Conservation (phyloP, 192 early-diverging fungal species). For the Backusella luteola region DNA sequence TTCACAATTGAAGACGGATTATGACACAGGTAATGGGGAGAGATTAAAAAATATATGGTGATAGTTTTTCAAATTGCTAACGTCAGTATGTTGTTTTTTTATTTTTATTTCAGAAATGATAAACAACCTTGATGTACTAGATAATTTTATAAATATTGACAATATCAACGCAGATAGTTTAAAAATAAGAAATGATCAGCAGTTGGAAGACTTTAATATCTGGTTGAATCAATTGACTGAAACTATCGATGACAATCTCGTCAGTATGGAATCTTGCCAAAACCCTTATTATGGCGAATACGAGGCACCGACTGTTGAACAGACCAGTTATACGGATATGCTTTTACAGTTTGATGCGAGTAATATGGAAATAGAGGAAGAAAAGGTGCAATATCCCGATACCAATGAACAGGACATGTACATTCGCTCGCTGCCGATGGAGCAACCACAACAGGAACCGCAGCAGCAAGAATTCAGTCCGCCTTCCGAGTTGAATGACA, state of each 20-base stretch:
- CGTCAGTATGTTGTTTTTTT: no score
- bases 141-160: slow-evolving; percentile 11
- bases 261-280: background rate
- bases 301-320: background rate
- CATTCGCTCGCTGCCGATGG: slow-evolving; percentile 8
- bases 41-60: no score
- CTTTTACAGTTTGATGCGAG: slow-evolving; percentile 8
- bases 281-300: background rate
- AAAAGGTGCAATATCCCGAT: background rate
- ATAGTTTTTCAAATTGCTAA: background rate
- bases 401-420: slow-evolving; percentile 16
- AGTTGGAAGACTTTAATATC: slow-evolving; percentile 12
- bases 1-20: slow-evolving; percentile 22
- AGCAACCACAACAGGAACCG: background rate
- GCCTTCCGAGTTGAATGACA: background rate
- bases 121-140: slow-evolving; percentile 5
- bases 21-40: slow-evolving; percentile 15
- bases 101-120: slow-evolving; percentile 15
- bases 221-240: slow-evolving; percentile 25
- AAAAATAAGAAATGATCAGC: slow-evolving; percentile 13
- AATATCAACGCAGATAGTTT: background rate
- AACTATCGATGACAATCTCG: background rate
- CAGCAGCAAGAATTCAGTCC: background rate
- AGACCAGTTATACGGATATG: slow-evolving; percentile 7
- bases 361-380: background rate